A percentile compares a stretch with the other conserved stretches of the same genome.
Evolutionary conservation across 2,329 filamentous ascomycete species (phyloP).

Genomic region (Cladosporium halotolerans): DNA sequence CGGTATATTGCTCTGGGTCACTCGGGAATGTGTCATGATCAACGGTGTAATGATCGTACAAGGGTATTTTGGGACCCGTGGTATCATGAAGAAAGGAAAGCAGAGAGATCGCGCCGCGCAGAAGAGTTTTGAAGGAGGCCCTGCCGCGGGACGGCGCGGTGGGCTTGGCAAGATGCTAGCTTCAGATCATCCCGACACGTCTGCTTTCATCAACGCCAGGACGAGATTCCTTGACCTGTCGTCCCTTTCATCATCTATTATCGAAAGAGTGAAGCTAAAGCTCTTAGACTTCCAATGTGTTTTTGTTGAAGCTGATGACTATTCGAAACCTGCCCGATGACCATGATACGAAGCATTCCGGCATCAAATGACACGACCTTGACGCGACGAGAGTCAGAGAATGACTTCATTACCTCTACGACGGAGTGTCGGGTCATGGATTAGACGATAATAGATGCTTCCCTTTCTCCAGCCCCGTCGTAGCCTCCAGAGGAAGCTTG

Average conservation of each 20-base stretch:
- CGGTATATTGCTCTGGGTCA: constrained; percentile 7
- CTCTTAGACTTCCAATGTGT: no score
- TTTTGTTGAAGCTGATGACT: no score
- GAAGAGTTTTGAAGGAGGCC: constrained; percentile 2
- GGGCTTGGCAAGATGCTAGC: background rate
- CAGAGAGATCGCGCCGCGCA: background rate
- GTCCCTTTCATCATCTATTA: no score
- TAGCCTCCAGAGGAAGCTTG: constrained; percentile 1
- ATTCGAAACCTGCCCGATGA: no score
- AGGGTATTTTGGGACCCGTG: constrained; percentile 8
- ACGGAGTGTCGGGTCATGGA: background rate
- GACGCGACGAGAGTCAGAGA: no score
- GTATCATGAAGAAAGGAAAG: constrained; percentile 7
- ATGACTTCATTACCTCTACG: background rate
- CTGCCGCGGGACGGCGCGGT: background rate
- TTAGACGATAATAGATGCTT: constrained; percentile 12
- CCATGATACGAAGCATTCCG: no score
- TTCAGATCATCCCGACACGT: no score
- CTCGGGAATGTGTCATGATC: constrained; percentile 10
- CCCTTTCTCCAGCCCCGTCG: constrained; percentile 2
- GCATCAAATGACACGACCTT: no score
- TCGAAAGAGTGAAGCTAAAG: no score
- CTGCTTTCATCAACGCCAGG: no score
- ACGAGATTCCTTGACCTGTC: no score
- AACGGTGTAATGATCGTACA: constrained; percentile 11